Evolutionary conservation across 306 rosid species (phyloP).

Genomic region (Quercus robur): DNA sequence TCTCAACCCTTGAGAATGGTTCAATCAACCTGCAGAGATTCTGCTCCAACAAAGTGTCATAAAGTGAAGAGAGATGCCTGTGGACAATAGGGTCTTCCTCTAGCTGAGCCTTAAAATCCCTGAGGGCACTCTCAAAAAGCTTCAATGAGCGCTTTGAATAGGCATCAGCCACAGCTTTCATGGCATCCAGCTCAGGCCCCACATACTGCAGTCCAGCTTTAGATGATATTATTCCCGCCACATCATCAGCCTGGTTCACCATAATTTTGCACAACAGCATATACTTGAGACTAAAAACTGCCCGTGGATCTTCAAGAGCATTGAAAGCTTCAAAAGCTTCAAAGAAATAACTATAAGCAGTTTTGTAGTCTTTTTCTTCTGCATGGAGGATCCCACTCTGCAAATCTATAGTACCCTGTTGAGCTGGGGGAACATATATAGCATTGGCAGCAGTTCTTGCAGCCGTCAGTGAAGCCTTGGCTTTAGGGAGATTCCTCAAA

Average conservation of each 20-base stretch:
- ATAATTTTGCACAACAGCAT: slow-evolving; percentile 90
- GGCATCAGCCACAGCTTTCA: slow-evolving; percentile 97
- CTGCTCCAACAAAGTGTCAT: slow-evolving; percentile 88
- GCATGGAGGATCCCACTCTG: slow-evolving; percentile 98
- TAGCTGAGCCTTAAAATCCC: slow-evolving; percentile 76
- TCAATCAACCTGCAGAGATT: slow-evolving; percentile 92
- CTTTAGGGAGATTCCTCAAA: slow-evolving; percentile 91
- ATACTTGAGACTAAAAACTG: slow-evolving; percentile 88
- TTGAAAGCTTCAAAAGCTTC: slow-evolving; percentile 96
- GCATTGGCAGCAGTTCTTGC: slow-evolving; percentile 98
- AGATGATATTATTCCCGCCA: slow-evolving; percentile 79
- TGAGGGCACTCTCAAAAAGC: slow-evolving; percentile 76
- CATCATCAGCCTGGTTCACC: slow-evolving; percentile 94
- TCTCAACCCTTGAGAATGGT: slow-evolving; percentile 95
- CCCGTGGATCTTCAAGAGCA: slow-evolving; percentile 89
- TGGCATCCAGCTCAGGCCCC: slow-evolving; percentile 93
- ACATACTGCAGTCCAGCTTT: slow-evolving; percentile 83
- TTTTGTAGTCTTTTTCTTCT: slow-evolving; percentile 90
- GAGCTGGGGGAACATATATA: slow-evolving; percentile 95
- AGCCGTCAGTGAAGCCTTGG: slow-evolving; percentile 93
- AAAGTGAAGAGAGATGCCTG: slow-evolving; percentile 81
- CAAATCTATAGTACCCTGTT: slow-evolving; percentile 89
- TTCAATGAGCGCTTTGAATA: slow-evolving; percentile 84
- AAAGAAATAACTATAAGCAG: slow-evolving; percentile 85
- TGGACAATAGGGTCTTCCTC: slow-evolving; percentile 97